Conservation (phyloP, 345 rosid genomes). For the Acer saccharum region DNA sequence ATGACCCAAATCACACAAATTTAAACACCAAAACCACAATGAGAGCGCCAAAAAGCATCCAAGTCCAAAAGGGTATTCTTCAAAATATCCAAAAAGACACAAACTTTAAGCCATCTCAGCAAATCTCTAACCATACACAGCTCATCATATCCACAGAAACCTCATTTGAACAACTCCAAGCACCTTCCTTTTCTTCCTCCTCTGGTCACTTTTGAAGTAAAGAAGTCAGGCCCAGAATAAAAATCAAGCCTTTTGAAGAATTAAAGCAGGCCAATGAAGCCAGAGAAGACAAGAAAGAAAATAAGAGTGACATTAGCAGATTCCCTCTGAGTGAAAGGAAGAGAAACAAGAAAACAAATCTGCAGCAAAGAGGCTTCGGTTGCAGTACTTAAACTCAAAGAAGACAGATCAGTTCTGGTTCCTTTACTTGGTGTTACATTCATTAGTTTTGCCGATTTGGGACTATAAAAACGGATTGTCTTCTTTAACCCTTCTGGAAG, state of each 20-base stretch:
- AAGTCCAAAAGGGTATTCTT: constrained; percentile 29
- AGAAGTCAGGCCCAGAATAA: neutral
- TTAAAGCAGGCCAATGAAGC: neutral
- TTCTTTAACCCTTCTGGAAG: neutral
- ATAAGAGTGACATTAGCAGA: constrained; percentile 32
- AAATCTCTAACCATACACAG: constrained; percentile 20
- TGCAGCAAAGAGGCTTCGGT: neutral
- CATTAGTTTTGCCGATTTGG: neutral
- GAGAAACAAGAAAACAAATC: neutral
- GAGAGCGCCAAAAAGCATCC: constrained; percentile 8
- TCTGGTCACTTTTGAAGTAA: neutral
- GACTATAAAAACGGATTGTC: neutral
- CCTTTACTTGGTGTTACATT: neutral
- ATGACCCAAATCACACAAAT: constrained; percentile 22
- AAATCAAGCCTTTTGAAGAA: neutral
- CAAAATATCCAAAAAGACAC: constrained; percentile 23
- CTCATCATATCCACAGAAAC: constrained; percentile 7
- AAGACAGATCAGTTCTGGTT: neutral
- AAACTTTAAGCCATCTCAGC: constrained; percentile 14
- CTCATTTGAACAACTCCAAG: constrained; percentile 21
- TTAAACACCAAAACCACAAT: constrained; percentile 14
- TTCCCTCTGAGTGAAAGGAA: neutral
- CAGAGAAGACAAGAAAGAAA: constrained; percentile 10
- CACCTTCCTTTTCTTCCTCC: constrained; percentile 12
- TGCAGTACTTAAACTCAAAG: neutral